Evolutionary conservation across 2,329 filamentous ascomycete species (phyloP).

Genomic region (Ophiocordyceps camponoti-saundersi): DNA sequence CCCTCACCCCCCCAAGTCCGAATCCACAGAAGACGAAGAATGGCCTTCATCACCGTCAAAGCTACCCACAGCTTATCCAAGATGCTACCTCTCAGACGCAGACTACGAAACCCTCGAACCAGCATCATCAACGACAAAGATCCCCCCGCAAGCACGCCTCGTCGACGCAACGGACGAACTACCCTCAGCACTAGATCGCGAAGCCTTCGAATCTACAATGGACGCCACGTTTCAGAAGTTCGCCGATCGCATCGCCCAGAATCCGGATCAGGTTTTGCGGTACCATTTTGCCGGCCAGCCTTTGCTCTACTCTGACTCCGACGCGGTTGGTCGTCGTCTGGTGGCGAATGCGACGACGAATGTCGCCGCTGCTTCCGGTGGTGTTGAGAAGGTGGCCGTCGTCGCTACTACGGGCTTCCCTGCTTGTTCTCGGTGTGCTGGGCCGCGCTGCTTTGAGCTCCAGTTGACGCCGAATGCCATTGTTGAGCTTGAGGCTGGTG

Average conservation of each 20-base stretch:
- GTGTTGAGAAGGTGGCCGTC: background rate
- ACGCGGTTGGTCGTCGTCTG: constrained; percentile 54
- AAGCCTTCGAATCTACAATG: constrained; percentile 56
- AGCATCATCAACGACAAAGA: background rate
- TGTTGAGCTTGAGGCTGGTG: constrained; percentile 67
- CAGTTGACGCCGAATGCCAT: constrained; percentile 89
- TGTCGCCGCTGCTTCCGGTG: background rate
- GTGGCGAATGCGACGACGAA: background rate
- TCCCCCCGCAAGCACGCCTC: background rate
- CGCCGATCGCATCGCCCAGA: constrained; percentile 60
- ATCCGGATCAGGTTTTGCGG: constrained; percentile 66
- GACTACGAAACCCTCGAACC: background rate
- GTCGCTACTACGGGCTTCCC: constrained; percentile 40
- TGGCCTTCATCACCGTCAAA: background rate
- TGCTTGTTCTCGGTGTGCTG: constrained; percentile 60
- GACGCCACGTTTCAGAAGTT: constrained; percentile 68
- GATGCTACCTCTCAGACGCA: background rate
- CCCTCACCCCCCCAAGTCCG: constrained; percentile 7
- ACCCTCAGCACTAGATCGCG: constrained; percentile 38
- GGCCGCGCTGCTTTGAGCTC: constrained; percentile 67
- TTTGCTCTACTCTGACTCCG: constrained; percentile 65
- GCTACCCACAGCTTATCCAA: background rate
- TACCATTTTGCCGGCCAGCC: constrained; percentile 62
- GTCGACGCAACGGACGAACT: background rate
- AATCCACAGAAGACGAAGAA: background rate